phyloP scores from a whole-genome alignment of 2,329 filamentous ascomycete species.

The Lojkania enalia region DNA sequence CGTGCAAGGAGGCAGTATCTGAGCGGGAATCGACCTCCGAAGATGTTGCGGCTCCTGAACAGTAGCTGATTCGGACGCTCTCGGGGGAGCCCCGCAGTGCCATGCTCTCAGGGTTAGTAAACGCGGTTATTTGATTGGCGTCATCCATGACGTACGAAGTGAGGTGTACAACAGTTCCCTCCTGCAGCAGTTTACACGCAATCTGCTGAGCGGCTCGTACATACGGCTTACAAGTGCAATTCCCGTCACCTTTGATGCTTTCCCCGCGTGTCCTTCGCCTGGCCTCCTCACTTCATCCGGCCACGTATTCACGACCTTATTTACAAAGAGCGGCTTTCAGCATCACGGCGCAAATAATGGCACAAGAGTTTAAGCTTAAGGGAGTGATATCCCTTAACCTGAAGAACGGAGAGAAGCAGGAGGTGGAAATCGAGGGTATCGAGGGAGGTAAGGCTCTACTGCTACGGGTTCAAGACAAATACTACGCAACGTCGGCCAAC shows the following conservation, averaged over 20 bases:
- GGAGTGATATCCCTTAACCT: slow-evolving; percentile 74
- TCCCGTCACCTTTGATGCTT: slow-evolving; percentile 32
- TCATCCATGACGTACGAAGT: no score
- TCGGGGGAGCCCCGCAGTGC: no score
- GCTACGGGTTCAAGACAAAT: slow-evolving; percentile 73
- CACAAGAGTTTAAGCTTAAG: slow-evolving; percentile 66
- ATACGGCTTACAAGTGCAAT: slow-evolving; percentile 2
- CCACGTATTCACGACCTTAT: slow-evolving; percentile 11
- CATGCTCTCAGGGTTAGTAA: no score
- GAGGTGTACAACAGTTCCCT: no score
- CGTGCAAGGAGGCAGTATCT: no score
- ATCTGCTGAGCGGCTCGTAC: no score
- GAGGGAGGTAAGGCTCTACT: slow-evolving; percentile 85
- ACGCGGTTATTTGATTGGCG: no score
- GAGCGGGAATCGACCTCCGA: no score
- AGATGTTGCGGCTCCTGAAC: no score
- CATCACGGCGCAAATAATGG: slow-evolving; percentile 44
- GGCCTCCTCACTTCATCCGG: slow-evolving; percentile 15
- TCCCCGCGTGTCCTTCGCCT: slow-evolving; percentile 26
- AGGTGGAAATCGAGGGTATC: slow-evolving; percentile 88
- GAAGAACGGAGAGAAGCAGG: slow-evolving; percentile 79
- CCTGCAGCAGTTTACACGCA: no score
- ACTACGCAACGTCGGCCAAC: slow-evolving; percentile 79
- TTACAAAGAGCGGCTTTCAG: slow-evolving; percentile 29
- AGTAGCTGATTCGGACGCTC: no score